These are phyloP conservation scores for Botrytis elliptica DNA, from an alignment of 2,329 filamentous ascomycete species.

Conservation along the genomic window DNA sequence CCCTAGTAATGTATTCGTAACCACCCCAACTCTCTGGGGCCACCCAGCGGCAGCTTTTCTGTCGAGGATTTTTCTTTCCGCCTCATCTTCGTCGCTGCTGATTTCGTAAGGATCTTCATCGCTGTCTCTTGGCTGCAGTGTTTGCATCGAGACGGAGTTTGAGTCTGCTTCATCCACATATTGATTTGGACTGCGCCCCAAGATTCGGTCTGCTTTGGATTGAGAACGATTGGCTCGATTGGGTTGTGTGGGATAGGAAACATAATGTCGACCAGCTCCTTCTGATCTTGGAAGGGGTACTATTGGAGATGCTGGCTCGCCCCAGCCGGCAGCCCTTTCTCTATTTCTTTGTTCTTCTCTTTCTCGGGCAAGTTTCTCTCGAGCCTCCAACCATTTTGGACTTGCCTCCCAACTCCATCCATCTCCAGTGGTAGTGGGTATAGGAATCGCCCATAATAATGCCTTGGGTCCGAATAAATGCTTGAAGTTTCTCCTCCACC, in stretches of 20 bases:
- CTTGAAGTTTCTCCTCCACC: constrained; percentile 72
- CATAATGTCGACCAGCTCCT: constrained; percentile 38
- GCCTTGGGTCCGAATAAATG: constrained; percentile 79
- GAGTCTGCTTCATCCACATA: constrained; percentile 32
- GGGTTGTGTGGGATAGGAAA: constrained; percentile 27
- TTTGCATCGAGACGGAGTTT: constrained; percentile 36
- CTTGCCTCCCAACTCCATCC: constrained; percentile 94
- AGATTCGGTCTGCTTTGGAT: constrained; percentile 41
- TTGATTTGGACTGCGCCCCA: constrained; percentile 38
- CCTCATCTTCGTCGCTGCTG: constrained; percentile 37
- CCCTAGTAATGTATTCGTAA: constrained; percentile 38
- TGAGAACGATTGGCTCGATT: constrained; percentile 23
- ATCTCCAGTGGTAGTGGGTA: constrained; percentile 84
- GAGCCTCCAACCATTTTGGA: constrained; percentile 70
- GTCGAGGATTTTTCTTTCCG: constrained; percentile 29
- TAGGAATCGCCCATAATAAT: constrained; percentile 73
- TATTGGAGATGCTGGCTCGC: constrained; percentile 38
- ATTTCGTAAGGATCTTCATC: constrained; percentile 37
- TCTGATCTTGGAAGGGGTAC: constrained; percentile 23
- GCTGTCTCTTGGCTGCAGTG: constrained; percentile 28
- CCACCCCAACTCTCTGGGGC: constrained; percentile 36
- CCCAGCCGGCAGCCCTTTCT: constrained; percentile 69
- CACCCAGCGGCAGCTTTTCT: constrained; percentile 33
- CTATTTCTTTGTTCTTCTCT: constrained; percentile 59
- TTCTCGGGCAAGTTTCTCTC: constrained; percentile 60